phyloP scores from a whole-genome alignment of 495 filamentous ascomycete genomes.

The Arthonia radiata region DNA sequence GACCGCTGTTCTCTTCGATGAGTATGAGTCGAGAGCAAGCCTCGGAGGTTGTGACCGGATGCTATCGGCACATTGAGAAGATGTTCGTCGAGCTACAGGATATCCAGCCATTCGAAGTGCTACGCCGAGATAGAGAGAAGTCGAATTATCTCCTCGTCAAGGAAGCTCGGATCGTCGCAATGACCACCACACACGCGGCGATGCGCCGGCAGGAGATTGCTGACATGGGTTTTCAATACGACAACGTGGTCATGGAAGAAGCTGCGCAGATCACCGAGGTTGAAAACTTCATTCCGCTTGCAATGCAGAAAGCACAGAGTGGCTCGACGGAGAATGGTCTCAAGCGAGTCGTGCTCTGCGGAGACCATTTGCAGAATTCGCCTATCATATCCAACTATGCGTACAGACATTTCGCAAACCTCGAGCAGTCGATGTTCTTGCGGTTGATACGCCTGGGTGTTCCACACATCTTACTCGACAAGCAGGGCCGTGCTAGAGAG shows the following conservation, averaged over 20 bases:
- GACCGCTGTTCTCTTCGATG: constrained; percentile 55
- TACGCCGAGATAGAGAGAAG: constrained; percentile 67
- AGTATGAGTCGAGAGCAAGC: too few species aligned
- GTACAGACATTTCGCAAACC: constrained; percentile 86
- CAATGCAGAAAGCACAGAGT: constrained; percentile 57
- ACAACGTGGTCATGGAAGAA: constrained; percentile 98
- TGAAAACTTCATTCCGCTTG: constrained; percentile 84
- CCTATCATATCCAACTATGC: constrained; percentile 88
- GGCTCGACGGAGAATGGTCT: constrained; percentile 51
- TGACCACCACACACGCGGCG: constrained; percentile 97
- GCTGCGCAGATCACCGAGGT: constrained; percentile 95
- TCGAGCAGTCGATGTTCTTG: constrained; percentile 87
- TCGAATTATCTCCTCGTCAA: constrained; percentile 88
- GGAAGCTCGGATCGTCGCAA: constrained; percentile 86
- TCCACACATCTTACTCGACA: constrained; percentile 68
- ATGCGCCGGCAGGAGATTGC: constrained; percentile 89
- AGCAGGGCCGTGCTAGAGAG: constrained; percentile 71
- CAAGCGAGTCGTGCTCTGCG: constrained; percentile 75
- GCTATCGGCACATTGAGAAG: constrained; percentile 72
- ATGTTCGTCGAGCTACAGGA: constrained; percentile 87
- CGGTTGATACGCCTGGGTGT: constrained; percentile 75
- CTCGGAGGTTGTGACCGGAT: constrained; percentile 56
- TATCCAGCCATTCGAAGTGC: constrained; percentile 82
- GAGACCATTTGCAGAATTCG: constrained; percentile 91
- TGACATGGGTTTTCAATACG: constrained; percentile 78